phyloP scores from a whole-genome alignment of 306 rosid genomes.

The Adenanthera pavonina region DNA sequence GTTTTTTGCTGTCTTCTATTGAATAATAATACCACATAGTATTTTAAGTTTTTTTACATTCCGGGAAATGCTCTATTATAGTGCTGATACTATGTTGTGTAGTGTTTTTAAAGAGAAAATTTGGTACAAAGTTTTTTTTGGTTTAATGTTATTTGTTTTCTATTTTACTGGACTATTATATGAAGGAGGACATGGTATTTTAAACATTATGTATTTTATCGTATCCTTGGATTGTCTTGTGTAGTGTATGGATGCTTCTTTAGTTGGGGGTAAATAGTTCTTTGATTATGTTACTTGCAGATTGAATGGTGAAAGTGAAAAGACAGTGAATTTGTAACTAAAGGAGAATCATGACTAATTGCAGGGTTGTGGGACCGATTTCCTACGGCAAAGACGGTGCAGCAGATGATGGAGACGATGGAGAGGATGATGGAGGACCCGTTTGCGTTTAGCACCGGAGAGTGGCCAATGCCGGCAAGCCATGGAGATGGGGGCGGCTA shows the following conservation, averaged over 20 bases:
- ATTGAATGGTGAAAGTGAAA: neutral
- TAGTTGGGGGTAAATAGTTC: neutral
- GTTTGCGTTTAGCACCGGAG: conserved; percentile 50
- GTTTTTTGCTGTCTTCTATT: too few relatives aligned
- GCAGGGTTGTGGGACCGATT: conserved; percentile 81
- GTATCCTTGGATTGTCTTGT: neutral
- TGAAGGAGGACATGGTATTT: neutral
- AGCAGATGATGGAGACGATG: conserved; percentile 90
- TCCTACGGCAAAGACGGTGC: conserved; percentile 79
- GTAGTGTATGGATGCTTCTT: neutral
- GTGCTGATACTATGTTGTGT: neutral
- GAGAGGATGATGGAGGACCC: conserved; percentile 88
- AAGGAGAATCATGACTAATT: neutral
- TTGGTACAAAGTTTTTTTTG: neutral
- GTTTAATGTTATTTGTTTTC: too few relatives aligned
- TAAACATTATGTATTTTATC: neutral
- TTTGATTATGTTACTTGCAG: neutral
- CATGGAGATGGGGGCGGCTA: conserved; percentile 57
- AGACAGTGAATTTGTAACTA: neutral
- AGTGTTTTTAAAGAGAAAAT: neutral
- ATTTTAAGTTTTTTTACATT: neutral
- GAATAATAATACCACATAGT: neutral
- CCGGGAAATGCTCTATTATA: neutral
- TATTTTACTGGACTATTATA: neutral
- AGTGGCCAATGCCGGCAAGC: conserved; percentile 51